A percentile compares a stretch with the other conserved stretches of the same genome.
These are phyloP conservation scores for Gamsiella multidivaricata DNA, from an alignment of 192 early-diverging fungal species.

Conservation along the genomic window DNA sequence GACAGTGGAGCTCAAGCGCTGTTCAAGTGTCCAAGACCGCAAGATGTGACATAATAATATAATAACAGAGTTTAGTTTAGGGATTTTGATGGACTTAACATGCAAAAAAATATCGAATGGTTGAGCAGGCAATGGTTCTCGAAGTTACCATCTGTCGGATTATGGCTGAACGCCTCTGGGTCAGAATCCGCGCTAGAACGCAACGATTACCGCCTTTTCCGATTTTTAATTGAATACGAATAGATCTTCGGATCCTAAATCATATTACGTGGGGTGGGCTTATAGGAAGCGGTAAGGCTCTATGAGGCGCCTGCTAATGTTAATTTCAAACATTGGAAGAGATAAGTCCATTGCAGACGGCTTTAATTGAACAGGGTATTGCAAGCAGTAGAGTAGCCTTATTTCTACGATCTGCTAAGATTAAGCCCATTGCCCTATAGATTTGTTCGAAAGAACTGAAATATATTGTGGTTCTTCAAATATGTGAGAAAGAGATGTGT, in stretches of 20 bases:
- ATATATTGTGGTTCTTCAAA: too few species aligned
- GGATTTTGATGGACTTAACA: too few species aligned
- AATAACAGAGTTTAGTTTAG: too few species aligned
- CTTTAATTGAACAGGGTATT: conserved; percentile 4
- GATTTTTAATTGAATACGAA: neutral
- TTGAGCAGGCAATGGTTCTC: neutral
- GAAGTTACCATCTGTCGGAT: neutral
- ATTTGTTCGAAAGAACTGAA: conserved; percentile 5
- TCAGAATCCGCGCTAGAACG: neutral
- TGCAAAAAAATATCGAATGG: too few species aligned
- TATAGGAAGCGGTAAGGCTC: neutral
- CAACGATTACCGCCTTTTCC: neutral
- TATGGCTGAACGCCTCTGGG: neutral
- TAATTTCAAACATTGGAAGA: conserved; percentile 2
- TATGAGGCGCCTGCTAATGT: neutral
- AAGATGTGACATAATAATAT: too few species aligned
- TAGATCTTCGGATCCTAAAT: neutral
- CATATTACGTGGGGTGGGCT: neutral
- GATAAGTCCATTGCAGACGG: neutral
- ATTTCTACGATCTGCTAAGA: neutral
- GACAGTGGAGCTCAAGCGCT: too few species aligned
- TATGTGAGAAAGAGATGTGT: too few species aligned
- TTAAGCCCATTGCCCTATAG: neutral
- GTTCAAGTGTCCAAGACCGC: too few species aligned
- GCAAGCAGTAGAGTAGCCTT: neutral